Evolutionary conservation across 2,329 filamentous ascomycete species (phyloP), one percentile per base, ranked within the genome.

Genomic region (Alternaria triticina): DNA sequence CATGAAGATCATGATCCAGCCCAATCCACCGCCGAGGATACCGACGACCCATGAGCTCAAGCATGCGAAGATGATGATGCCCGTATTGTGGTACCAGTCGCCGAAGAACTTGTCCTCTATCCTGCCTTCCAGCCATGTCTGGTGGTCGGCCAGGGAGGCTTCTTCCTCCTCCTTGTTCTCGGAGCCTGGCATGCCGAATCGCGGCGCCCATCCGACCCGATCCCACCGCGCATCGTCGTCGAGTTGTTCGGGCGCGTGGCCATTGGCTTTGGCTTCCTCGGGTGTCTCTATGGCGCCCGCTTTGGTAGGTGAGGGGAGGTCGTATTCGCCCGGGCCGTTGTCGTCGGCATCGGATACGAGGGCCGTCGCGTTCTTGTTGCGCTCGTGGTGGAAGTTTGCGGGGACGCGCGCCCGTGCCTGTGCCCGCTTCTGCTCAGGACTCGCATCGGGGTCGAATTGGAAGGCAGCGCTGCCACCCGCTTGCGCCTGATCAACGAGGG

Each of bases 61-160:
- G 77, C 94, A 97, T 55, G 95, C 93, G 77, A 99, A 97, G 69
- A 95, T 86, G 76, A 99, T 97, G 65, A 99, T 84, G n/a, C 86
- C 96, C 3, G 94, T 90, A 80, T 99, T 99, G 81, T 99, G 94
- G 80, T 98, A 99, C 96, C 96, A 99, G 79, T 98, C 92, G 77
- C 96, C 96, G 78, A 92, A 99, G 79, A 96, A 93, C 77, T 92
- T 92, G 77, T 98, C 94, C 45, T 95, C 89, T 36, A 99, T 82
- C 79, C 90, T 90, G 64, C 89, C 87, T 77, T 99, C 96, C 23
- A 98, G 80, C 83, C 90, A 92, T 1, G 94, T 97, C 74, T 94
- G 88, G 78, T 97, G 94, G 75, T 99, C 94, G 43, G 96, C 85
- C 74, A 97, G 79, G 64, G 88, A 93, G 49, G 80, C 80, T 61